Evolutionary conservation across 805 yeast species (phyloP).

Genomic region (Barnettozyma californica): DNA sequence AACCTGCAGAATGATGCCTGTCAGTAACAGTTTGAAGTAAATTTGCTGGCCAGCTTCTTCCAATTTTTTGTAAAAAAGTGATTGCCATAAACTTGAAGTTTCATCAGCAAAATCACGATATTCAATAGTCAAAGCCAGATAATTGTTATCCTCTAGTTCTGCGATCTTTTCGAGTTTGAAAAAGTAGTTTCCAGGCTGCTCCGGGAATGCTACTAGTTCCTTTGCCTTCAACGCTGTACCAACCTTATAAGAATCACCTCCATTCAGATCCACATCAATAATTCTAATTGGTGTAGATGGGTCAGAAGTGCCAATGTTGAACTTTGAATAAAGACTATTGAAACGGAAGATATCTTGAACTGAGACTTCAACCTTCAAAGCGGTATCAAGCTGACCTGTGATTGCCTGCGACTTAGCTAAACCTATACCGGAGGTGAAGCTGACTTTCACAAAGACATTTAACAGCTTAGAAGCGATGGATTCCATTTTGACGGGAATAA

Average conservation of each 20-base stretch:
- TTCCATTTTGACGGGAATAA: conserved; percentile 30
- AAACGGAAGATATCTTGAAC: conserved; percentile 74
- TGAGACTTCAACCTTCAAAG: conserved; percentile 61
- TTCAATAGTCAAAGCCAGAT: conserved; percentile 36
- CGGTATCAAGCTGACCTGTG: conserved; percentile 39
- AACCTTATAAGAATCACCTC: conserved; percentile 30
- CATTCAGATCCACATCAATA: conserved; percentile 35
- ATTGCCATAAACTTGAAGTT: conserved; percentile 28
- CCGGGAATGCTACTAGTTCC: conserved; percentile 50
- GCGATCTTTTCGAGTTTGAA: conserved; percentile 40
- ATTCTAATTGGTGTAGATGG: conserved; percentile 49
- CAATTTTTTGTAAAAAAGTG: conserved; percentile 11
- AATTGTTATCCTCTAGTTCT: conserved; percentile 27
- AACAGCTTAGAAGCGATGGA: conserved; percentile 8
- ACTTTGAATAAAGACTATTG: conserved; percentile 54
- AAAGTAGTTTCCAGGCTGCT: conserved; percentile 63
- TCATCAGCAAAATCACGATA: conserved; percentile 47
- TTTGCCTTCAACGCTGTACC: conserved; percentile 26
- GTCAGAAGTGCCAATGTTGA: conserved; percentile 58
- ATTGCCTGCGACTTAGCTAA: conserved; percentile 15
- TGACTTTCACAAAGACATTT: conserved; percentile 11
- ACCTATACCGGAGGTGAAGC: conserved; percentile 8
- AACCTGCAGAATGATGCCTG: background rate
- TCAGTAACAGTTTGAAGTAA: background rate
- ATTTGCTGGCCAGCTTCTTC: conserved; percentile 3